A percentile compares a stretch with the other conserved stretches of the same genome.
Conservation (phyloP, 2,329 filamentous ascomycete genomes). For the Venturia asperata region DNA sequence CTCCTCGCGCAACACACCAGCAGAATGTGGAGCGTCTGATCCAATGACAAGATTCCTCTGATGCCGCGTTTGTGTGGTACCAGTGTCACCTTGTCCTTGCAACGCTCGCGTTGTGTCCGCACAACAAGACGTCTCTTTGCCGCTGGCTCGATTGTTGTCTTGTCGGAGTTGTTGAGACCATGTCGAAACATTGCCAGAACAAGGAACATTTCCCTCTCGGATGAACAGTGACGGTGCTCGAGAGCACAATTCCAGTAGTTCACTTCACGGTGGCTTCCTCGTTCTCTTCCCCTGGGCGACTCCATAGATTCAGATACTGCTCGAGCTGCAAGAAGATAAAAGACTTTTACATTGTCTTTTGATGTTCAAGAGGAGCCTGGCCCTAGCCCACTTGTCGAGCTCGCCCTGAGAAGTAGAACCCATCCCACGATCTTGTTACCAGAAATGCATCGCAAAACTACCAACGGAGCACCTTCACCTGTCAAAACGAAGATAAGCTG, state of each 20-base stretch:
- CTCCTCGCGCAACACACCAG: neutral
- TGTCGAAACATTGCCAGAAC: neutral
- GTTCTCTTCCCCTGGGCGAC: neutral
- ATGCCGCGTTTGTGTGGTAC: neutral
- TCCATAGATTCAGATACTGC: neutral
- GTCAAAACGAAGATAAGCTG: neutral
- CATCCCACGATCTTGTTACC: too few relatives aligned
- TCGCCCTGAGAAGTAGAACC: too few relatives aligned
- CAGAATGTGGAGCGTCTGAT: neutral
- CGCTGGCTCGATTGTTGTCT: neutral
- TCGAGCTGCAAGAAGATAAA: too few relatives aligned
- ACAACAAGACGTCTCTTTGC: neutral
- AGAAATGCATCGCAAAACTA: too few relatives aligned
- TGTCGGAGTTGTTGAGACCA: neutral
- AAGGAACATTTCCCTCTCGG: neutral
- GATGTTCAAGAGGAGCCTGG: too few relatives aligned
- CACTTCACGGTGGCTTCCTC: neutral
- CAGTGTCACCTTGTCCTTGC: neutral
- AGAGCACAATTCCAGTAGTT: neutral
- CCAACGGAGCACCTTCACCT: neutral
- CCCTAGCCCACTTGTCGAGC: too few relatives aligned
- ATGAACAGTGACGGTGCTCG: neutral
- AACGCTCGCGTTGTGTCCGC: neutral
- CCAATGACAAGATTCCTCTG: neutral
- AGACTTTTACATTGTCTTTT: too few relatives aligned